Base-by-base conservation (phyloP, 306 rosid species). In the Ormosia semicastrata region DNA sequence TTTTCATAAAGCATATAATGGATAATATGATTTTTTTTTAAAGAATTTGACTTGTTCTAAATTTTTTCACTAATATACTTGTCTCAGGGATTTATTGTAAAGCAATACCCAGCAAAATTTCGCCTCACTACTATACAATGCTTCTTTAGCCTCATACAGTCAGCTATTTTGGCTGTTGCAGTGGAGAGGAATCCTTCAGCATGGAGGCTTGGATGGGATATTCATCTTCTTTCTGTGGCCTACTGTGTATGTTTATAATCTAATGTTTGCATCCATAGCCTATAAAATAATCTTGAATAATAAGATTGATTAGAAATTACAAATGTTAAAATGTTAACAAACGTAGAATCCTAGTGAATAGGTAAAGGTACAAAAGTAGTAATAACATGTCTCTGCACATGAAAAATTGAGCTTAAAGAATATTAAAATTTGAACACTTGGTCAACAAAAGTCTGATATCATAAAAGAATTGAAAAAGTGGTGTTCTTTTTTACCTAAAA, bases 191-290 rank as follows among this genome's bases (percentile, higher is more conserved):
- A 82, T 11, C 96, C 90, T 41, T 81, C 91, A 24, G 94, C 97
- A 50, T 95, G 99, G 97, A 95, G 77, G 65, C 89, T 95, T 82
- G 97, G 95, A 73, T 95, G 98, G 99, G 93, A 95, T 77, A 37
- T 92, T 71, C 87, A 93, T 74, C 98, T 93, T 64, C 87, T 95
- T 54, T 89, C 99, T 3, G 94, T 95, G 57, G 90, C 89, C 6
- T 95, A 95, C 63, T 95, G 99, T 71, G 99, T 95, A 92, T 9
- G 92, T 66, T 49, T 30, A 78, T 65, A n/a, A 34, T 72, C 72
- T 30, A 54, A 50, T 29, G 14, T 47, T 63, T 60, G 15, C 49
- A 67, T 30, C 14, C 44, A 36, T 11, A 66, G 0, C 47, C 14
- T 29, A 5, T 6, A 30, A 34, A 32, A 8, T 17, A 76, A 6